Percentiles rank a stretch among this genome's conserved stretches.
phyloP scores from a whole-genome alignment of 768 basidiomycete genomes.

The Mycena epipterygia region DNA sequence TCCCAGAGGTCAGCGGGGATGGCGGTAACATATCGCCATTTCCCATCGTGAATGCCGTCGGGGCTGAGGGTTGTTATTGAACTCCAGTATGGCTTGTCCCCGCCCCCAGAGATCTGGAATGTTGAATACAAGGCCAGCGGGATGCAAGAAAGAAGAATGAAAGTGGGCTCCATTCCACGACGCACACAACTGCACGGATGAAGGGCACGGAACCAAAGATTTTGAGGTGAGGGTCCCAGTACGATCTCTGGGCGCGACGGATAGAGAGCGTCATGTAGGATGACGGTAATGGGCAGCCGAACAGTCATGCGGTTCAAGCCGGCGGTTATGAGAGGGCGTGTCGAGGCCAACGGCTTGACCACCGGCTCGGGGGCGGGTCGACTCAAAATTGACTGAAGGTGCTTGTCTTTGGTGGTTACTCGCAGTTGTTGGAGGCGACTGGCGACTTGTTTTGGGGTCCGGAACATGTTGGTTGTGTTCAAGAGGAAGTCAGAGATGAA shows the following conservation, averaged over 20 bases:
- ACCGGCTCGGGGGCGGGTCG: not conserved
- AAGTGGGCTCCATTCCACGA: constrained; percentile 5
- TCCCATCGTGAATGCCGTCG: constrained; percentile 12
- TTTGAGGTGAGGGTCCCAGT: not conserved
- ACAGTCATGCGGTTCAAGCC: not conserved
- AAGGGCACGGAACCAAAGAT: constrained; percentile 1
- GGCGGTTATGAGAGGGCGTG: not conserved
- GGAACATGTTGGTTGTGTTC: not conserved
- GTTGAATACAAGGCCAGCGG: not conserved
- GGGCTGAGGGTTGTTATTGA: not conserved
- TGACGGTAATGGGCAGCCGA: not conserved
- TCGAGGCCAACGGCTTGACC: not conserved
- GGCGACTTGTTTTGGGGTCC: constrained; percentile 17
- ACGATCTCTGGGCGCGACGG: not conserved
- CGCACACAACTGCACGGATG: not conserved
- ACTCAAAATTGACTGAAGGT: not conserved
- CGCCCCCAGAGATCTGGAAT: not conserved
- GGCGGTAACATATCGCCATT: not conserved
- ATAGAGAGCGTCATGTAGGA: not conserved
- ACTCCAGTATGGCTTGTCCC: not conserved
- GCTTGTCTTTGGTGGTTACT: not conserved
- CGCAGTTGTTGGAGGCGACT: constrained; percentile 27
- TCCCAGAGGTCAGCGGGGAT: constrained; percentile 11
- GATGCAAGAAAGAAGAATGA: constrained; percentile 11
- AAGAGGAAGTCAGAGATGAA: constrained; percentile 10